A percentile compares a stretch with the other conserved stretches of the same genome.
These are phyloP conservation scores for Spironucleus salmonicida DNA, from an alignment of 208 protist genomes.

Conservation along the genomic window DNA sequence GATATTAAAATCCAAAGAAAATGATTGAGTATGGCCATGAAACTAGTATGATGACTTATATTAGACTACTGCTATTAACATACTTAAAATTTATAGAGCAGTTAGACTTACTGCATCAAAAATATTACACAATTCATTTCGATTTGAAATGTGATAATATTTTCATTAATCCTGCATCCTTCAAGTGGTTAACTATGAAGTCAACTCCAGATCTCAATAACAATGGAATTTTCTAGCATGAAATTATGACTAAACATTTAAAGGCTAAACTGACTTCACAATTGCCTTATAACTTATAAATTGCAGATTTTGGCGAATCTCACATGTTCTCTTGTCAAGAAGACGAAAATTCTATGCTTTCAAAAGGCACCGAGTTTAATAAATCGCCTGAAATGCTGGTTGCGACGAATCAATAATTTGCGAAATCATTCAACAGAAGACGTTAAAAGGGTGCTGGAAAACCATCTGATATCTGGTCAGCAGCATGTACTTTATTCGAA, in stretches of 20 bases:
- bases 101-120: constrained; percentile 43
- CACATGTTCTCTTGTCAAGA: constrained; percentile 48
- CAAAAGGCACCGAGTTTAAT: constrained; percentile 57
- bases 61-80: constrained; percentile 5
- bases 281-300: constrained; percentile 17
- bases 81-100: constrained; percentile 24
- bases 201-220: neutral
- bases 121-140: constrained; percentile 23
- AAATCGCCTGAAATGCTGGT: constrained; percentile 56
- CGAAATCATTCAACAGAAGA: constrained; percentile 47
- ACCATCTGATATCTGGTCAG: constrained; percentile 53
- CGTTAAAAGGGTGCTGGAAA: constrained; percentile 48
- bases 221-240: constrained; percentile 2
- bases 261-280: neutral
- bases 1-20: constrained; percentile 34
- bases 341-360: constrained; percentile 51
- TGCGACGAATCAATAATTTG: constrained; percentile 51
- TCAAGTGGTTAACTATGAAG: constrained; percentile 38
- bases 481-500: constrained; percentile 57
- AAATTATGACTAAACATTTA: neutral
- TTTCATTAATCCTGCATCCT: constrained; percentile 42
- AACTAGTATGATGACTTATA: constrained; percentile 42
- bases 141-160: constrained; percentile 26
- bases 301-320: constrained; percentile 57
- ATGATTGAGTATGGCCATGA: constrained; percentile 36